Evolutionary conservation across 441 rosid genomes (phyloP), one percentile per base, ranked within the genome.

Genomic region (Euphorbia schlechtendalii): DNA sequence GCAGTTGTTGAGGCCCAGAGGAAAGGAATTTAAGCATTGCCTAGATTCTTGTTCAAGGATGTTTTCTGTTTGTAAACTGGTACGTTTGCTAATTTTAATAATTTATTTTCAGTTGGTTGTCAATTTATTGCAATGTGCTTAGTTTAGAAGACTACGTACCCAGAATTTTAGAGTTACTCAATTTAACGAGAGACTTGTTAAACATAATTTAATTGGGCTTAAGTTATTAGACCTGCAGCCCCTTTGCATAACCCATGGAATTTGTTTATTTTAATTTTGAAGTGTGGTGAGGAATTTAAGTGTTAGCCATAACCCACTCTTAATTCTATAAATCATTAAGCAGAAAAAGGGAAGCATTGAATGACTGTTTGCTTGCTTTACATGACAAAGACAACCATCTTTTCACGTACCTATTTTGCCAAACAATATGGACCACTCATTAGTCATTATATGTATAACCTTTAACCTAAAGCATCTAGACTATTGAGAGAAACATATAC

Each of bases 391-490:
- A 41, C 54, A 28, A 15, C 40, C 5, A 41, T 52, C n/a, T 52
- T 43, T 56, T 22, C 34, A n/a, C 10, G 15, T 24, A 6, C 61
- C 52, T 30, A n/a, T 24, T 48, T 63, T 24, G 63, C 20, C 52
- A 58, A 21, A 36, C 22, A 18, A 52, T 36, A 58, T 63, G 18
- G 34, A 38, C 30, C 36, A 21, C 15, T 17, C 30, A 22, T 40
- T 61, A 70, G n/a, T n/a, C n/a, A n/a, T n/a, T n/a, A n/a, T n/a
- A n/a, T n/a, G n/a, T 38, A 34, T 0, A 22, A 24, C 76, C 60
- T 58, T 24, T 12, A 69, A 73, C 73, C 73, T 34, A 66, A 56
- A 56, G 54, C 0, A n/a, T n/a, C n/a, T 70, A 61, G 20, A 59
- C 59, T 66, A 51, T 24, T 52, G 25, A 56, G 2, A 41, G 24